Conservation (phyloP, 2,329 filamentous ascomycete species). For the Aspergillus floridensis region DNA sequence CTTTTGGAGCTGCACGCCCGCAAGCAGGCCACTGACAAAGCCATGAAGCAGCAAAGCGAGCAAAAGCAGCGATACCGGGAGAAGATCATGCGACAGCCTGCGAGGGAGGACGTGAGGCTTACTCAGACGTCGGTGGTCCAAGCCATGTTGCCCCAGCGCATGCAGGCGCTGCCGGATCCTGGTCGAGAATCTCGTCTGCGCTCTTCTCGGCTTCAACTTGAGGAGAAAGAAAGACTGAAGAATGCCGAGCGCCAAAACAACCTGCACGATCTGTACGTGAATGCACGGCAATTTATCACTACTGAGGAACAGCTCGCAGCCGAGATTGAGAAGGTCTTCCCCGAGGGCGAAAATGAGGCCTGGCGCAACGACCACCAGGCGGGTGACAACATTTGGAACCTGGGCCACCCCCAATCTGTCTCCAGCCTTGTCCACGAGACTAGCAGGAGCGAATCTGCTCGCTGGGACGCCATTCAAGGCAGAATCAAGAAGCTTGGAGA, state of each 20-base stretch:
- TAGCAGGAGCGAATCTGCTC: conserved; percentile 32
- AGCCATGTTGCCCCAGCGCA: conserved; percentile 50
- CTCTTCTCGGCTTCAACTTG: conserved; percentile 38
- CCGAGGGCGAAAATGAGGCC: conserved; percentile 52
- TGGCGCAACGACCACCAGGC: conserved; percentile 43
- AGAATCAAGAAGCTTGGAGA: conserved; percentile 65
- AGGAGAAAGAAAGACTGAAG: conserved; percentile 50
- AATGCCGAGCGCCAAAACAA: conserved; percentile 64
- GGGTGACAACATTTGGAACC: conserved; percentile 54
- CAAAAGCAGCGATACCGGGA: conserved; percentile 52
- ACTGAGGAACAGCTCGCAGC: conserved; percentile 72
- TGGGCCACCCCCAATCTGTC: conserved; percentile 45
- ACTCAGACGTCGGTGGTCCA: conserved; percentile 66
- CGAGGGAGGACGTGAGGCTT: conserved; percentile 72
- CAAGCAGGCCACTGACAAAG: conserved; percentile 49
- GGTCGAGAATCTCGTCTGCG: conserved; percentile 56
- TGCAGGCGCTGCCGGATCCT: conserved; percentile 60
- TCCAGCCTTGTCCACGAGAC: conserved; percentile 29
- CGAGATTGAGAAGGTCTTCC: conserved; percentile 74
- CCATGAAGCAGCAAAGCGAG: conserved; percentile 42
- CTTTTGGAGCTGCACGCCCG: conserved; percentile 67
- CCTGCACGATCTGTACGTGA: conserved; percentile 85
- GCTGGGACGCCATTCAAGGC: conserved; percentile 50
- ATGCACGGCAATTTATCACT: conserved; percentile 82
- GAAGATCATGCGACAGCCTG: conserved; percentile 59